Percentiles rank a stretch among this genome's conserved stretches.
Evolutionary conservation across 2,329 filamentous ascomycete genomes (phyloP).

Genomic region (Parasarocladium wereldwijsianum): DNA sequence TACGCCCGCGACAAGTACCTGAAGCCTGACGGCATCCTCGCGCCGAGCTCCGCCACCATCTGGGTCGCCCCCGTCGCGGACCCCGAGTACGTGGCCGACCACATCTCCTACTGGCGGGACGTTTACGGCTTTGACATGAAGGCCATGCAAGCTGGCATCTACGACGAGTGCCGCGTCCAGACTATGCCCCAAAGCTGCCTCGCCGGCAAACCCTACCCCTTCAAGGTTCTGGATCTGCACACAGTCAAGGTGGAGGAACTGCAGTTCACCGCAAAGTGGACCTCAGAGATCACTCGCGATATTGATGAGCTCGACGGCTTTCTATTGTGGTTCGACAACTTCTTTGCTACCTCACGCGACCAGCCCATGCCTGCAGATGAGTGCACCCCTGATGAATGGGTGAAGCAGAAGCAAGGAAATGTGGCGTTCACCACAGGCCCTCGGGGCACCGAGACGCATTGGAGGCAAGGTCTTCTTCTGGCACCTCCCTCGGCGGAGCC

Average conservation of each 20-base stretch:
- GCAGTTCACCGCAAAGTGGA: constrained; percentile 57
- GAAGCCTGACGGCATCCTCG: constrained; percentile 63
- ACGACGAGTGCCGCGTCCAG: constrained; percentile 69
- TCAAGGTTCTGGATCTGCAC: constrained; percentile 66
- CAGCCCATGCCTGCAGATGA: constrained; percentile 32
- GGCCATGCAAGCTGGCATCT: constrained; percentile 71
- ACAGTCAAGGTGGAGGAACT: constrained; percentile 57
- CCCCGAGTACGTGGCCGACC: constrained; percentile 60
- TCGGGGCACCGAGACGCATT: constrained; percentile 64
- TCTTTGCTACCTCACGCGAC: constrained; percentile 56
- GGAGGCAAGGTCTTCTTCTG: constrained; percentile 71
- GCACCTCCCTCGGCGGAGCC: constrained; percentile 42
- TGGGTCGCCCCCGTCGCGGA: constrained; percentile 72
- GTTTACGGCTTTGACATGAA: constrained; percentile 94
- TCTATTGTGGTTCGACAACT: constrained; percentile 86
- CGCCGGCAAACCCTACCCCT: constrained; percentile 45
- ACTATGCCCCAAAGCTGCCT: constrained; percentile 48
- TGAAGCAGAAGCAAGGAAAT: constrained; percentile 38
- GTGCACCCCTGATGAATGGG: constrained; percentile 49
- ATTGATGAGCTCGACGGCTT: constrained; percentile 70
- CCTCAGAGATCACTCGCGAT: constrained; percentile 43
- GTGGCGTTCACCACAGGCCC: constrained; percentile 86
- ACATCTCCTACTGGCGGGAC: constrained; percentile 74
- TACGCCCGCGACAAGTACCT: constrained; percentile 82
- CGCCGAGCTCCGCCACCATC: constrained; percentile 73